Conservation (phyloP, 1,284 basidiomycete species). For the Trichosporon faecale region DNA sequence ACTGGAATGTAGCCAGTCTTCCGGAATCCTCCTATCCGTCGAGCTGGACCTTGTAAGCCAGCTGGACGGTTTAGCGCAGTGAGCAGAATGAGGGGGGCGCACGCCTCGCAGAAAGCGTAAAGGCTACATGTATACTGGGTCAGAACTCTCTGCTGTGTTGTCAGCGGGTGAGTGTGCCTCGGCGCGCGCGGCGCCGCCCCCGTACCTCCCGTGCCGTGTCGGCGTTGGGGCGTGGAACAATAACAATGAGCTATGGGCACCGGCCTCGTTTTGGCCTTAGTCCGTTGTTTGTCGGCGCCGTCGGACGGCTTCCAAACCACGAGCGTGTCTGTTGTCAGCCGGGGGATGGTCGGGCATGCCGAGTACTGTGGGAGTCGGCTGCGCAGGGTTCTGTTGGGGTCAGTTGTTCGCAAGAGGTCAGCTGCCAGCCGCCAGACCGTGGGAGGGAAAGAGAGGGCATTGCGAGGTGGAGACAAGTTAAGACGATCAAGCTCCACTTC, state of each 20-base stretch:
- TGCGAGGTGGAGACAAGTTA: no score
- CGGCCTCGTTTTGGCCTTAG: background rate
- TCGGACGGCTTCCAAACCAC: background rate
- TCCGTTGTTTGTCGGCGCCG: background rate
- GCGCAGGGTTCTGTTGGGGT: no score
- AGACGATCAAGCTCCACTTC: no score
- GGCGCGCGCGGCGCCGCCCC: no score
- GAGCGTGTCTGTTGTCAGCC: no score
- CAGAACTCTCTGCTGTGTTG: background rate
- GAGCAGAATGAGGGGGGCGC: background rate
- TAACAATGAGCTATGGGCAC: background rate
- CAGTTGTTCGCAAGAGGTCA: no score
- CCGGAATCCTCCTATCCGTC: no score
- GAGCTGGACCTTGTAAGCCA: background rate
- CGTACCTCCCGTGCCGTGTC: no score
- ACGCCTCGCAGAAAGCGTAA: background rate
- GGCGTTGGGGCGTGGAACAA: background rate
- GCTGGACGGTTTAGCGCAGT: background rate
- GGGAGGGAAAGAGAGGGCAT: no score
- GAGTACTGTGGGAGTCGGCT: no score
- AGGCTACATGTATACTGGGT: constrained; percentile 1
- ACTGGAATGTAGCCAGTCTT: background rate
- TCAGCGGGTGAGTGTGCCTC: background rate
- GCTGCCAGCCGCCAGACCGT: no score
- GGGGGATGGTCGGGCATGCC: no score